phyloP scores from a whole-genome alignment of 257 asterid species.

The Fraxinus pennsylvanica region DNA sequence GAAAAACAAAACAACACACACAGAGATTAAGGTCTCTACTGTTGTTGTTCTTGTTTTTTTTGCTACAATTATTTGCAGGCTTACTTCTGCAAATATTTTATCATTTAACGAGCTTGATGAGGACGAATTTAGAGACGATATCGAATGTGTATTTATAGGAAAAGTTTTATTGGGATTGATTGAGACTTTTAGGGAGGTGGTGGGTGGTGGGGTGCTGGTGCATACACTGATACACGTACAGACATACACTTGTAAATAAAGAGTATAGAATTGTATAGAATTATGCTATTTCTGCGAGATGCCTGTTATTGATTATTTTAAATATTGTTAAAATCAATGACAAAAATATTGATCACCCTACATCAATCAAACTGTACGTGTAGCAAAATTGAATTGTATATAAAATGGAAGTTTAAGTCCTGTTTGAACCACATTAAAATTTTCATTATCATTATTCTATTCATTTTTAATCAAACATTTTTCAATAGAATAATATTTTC shows the following conservation, averaged over 20 bases:
- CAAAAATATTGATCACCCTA: too few species aligned
- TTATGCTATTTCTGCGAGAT: too few species aligned
- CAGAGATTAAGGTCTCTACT: neutral
- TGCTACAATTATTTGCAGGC: neutral
- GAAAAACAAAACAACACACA: neutral
- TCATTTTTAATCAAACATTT: too few species aligned
- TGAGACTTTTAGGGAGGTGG: neutral
- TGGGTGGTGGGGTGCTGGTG: neutral
- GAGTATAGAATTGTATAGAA: too few species aligned
- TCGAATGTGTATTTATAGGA: neutral
- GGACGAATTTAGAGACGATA: neutral
- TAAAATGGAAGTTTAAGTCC: neutral
- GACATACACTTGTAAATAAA: neutral
- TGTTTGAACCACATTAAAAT: too few species aligned
- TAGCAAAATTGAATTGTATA: neutral
- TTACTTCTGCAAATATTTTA: neutral
- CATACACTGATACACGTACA: too few species aligned
- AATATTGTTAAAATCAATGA: too few species aligned
- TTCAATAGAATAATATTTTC: too few species aligned
- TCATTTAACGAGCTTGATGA: neutral
- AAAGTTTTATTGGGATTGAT: neutral
- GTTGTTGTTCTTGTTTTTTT: neutral
- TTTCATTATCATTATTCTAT: too few species aligned
- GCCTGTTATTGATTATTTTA: too few species aligned
- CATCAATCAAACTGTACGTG: too few species aligned